These are phyloP conservation scores for Candida krabiensis DNA, from an alignment of 805 yeast genomes.

Conservation along the genomic window DNA sequence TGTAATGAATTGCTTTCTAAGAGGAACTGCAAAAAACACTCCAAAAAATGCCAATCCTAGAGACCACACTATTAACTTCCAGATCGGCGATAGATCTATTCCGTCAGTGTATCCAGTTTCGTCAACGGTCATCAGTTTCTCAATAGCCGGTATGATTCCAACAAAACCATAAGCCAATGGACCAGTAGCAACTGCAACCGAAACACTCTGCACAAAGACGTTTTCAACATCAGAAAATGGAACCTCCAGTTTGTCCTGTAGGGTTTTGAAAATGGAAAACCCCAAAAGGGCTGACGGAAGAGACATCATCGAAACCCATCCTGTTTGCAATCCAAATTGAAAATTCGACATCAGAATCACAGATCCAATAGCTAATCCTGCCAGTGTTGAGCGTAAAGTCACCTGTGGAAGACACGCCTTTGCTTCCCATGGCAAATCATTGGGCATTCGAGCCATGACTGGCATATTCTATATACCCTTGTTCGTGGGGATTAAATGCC, in stretches of 20 bases:
- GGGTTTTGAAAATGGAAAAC: conserved; percentile 72
- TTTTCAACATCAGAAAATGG: conserved; percentile 89
- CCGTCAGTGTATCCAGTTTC: conserved; percentile 65
- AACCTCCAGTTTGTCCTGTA: conserved; percentile 35
- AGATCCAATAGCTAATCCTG: conserved; percentile 84
- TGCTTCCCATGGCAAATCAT: conserved; percentile 37
- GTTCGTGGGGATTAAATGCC: too few relatives aligned
- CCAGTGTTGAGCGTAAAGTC: conserved; percentile 69
- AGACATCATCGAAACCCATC: conserved; percentile 99
- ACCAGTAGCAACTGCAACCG: conserved; percentile 97
- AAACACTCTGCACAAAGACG: conserved; percentile 86
- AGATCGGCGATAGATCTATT: conserved; percentile 34
- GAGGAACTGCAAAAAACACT: conserved; percentile 89
- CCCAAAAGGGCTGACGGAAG: conserved; percentile 90
- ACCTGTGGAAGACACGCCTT: conserved; percentile 63
- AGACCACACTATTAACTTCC: conserved; percentile 77
- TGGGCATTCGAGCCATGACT: conserved; percentile 18
- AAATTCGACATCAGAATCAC: conserved; percentile 85
- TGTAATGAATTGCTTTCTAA: conserved; percentile 83
- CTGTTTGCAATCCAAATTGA: conserved; percentile 95
- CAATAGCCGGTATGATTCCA: conserved; percentile 95
- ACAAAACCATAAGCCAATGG: conserved; percentile 94
- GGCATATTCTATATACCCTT: conserved; percentile 17
- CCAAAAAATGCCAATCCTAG: conserved; percentile 90
- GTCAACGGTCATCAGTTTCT: conserved; percentile 73